Percentiles rank a stretch among this genome's conserved stretches.
Evolutionary conservation across 108 stramenopile species (phyloP).

Genomic region (Bacterosira constricta): DNA sequence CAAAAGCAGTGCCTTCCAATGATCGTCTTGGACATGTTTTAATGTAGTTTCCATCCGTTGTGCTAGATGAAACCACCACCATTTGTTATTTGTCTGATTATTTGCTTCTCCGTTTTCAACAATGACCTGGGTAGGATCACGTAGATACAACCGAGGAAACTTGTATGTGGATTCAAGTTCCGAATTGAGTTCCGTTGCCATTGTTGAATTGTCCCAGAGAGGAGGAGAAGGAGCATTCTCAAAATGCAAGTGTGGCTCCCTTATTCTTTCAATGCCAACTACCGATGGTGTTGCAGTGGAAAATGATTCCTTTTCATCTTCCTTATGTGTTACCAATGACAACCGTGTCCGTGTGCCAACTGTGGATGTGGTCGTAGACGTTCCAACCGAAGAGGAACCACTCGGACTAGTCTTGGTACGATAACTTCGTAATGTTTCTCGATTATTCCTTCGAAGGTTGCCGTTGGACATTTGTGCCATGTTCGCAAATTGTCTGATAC

Average conservation of each 20-base stretch:
- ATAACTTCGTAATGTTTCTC: not conserved
- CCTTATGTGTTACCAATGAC: not conserved
- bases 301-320: not conserved
- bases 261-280: not conserved
- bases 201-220: conserved; percentile 6
- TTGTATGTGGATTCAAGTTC: conserved; percentile 27
- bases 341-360: not conserved
- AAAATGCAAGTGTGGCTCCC: not conserved
- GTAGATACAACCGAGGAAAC: conserved; percentile 25
- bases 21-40: conserved; percentile 12
- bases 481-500: not conserved
- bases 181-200: conserved; percentile 3
- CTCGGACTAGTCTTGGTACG: not conserved
- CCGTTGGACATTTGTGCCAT: conserved; percentile 3
- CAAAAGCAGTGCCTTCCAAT: not conserved
- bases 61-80: conserved; percentile 30
- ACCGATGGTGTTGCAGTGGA: not conserved
- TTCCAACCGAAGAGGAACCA: not conserved
- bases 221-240: not conserved
- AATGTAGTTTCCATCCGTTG: conserved; percentile 30
- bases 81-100: not conserved
- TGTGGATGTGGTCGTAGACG: not conserved
- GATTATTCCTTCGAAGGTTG: not conserved
- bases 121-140: conserved; percentile 23
- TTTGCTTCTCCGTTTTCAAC: not conserved